Percentiles rank a stretch among this genome's conserved stretches.
These are phyloP conservation scores for Colletotrichum sp. DNA, from an alignment of 2,329 filamentous ascomycete genomes.

Conservation along the genomic window DNA sequence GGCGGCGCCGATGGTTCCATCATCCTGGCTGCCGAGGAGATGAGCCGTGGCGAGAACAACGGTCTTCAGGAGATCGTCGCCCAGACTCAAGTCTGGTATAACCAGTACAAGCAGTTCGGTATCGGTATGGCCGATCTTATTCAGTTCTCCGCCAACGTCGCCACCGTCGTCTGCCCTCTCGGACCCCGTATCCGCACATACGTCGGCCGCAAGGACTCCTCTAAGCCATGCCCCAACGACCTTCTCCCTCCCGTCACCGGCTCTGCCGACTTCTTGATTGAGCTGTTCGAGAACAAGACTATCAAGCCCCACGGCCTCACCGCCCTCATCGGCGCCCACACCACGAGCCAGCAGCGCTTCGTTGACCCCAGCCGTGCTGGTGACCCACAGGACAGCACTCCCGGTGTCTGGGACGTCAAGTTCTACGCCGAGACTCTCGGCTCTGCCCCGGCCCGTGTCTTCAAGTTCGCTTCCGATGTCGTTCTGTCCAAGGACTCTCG, in stretches of 20 bases:
- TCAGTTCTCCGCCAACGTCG: conserved; percentile 56
- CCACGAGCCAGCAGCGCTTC: conserved; percentile 52
- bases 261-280: conserved; percentile 49
- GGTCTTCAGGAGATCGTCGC: conserved; percentile 50
- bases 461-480: conserved; percentile 46
- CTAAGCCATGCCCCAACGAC: conserved; percentile 38
- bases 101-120: conserved; percentile 38
- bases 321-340: conserved; percentile 60
- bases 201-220: conserved; percentile 54
- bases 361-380: conserved; percentile 44
- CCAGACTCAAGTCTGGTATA: conserved; percentile 41
- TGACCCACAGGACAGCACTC: conserved; percentile 55
- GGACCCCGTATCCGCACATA: conserved; percentile 55
- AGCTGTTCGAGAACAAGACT: conserved; percentile 57
- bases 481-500: conserved; percentile 40
- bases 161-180: conserved; percentile 50
- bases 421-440: conserved; percentile 51
- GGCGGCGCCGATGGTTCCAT: conserved; percentile 53
- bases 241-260: conserved; percentile 48
- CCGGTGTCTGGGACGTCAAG: conserved; percentile 56
- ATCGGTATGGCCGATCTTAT: conserved; percentile 60
- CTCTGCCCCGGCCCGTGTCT: conserved; percentile 38
- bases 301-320: conserved; percentile 55
- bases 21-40: conserved; percentile 41
- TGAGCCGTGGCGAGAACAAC: conserved; percentile 44